Base-by-base conservation (phyloP, 352 stramenopile species). In the Phytophthora uliginosa region DNA sequence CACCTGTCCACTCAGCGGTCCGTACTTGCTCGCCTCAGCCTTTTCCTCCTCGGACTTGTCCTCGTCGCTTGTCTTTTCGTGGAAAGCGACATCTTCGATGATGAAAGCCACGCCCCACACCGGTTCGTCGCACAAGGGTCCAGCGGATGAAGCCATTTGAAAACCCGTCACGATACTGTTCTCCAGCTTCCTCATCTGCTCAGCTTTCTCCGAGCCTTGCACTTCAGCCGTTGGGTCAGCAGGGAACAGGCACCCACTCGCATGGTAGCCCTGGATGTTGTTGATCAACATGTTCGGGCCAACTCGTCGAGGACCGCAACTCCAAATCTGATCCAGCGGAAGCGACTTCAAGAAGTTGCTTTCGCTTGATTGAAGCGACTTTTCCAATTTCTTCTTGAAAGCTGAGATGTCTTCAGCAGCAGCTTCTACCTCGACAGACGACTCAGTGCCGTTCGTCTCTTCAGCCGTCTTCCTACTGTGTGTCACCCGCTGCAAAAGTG, bases 71-170 rank as follows among this genome's bases (percentile, higher is more conserved):
- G 82, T 45, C 13, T 78, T 81, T 8, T 82, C 78, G 42, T 89
- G 74, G 36, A 95, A 80, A 40, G 81, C 64, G 4, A 98, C 73
- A 42, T 94, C 81, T 51, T 98, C 90, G 20, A 98, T 73, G 38
- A 97, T 68, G 51, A 98, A 97, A 12, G 88, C 86, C 5, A 98
- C 90, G 22, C 94, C 93, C 82, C 91, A 98, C 18, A 98, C 78
- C 3, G 92, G 93, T 69, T 99, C 95, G 33, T 95, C 89, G 52
- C 90, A 97, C 24, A 99, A 71, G 9, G 95, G 95, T 53, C 95
- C 95, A 24, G 89, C 83, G 3, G 81, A 73, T 5, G 91, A 83
- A 4, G 91, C 84, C 72, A 96, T 88, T 67, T 97, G 89, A 36
- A 97, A 97, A 5, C 91, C 89, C 13, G 88, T 95, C 42, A 95